phyloP scores from a whole-genome alignment of 257 asterid species.

The Capsicum rhomboideum region DNA sequence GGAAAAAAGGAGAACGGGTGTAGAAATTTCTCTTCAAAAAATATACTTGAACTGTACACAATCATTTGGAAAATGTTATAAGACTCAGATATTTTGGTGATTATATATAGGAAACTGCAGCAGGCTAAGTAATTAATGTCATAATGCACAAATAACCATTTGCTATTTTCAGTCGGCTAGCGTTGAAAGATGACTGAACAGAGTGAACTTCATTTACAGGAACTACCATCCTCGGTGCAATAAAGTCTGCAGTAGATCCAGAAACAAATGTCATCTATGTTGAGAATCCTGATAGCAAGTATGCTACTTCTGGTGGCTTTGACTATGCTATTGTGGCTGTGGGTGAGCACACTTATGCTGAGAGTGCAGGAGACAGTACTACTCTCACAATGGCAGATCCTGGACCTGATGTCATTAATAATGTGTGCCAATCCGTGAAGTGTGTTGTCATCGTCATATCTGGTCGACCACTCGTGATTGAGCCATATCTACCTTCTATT shows the following conservation, averaged over 20 bases:
- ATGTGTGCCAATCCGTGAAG: slow-evolving; percentile 46
- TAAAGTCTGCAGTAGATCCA: slow-evolving; percentile 51
- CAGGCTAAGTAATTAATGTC: not conserved
- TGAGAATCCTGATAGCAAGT: slow-evolving; percentile 54
- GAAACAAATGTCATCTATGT: slow-evolving; percentile 44
- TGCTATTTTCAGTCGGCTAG: not conserved
- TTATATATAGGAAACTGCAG: not conserved
- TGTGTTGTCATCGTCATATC: slow-evolving; percentile 61
- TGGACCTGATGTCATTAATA: slow-evolving; percentile 59
- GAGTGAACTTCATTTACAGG: slow-evolving; percentile 34
- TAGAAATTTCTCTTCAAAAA: not conserved
- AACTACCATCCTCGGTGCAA: slow-evolving; percentile 70
- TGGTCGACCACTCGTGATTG: slow-evolving; percentile 68
- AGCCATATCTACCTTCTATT: slow-evolving; percentile 43
- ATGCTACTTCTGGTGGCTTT: slow-evolving; percentile 45
- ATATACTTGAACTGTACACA: not conserved
- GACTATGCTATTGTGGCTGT: slow-evolving; percentile 66
- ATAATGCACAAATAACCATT: not conserved
- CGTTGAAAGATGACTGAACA: not conserved
- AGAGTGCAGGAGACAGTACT: slow-evolving; percentile 66
- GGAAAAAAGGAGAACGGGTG: not conserved
- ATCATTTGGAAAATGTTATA: not conserved
- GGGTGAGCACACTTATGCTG: slow-evolving; percentile 76
- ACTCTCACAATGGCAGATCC: slow-evolving; percentile 64
- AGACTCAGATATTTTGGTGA: not conserved